Base-by-base conservation (phyloP, 225 moss, liverwort and hornwort genomes). In the Bryoerythrophyllum caledonicum region DNA sequence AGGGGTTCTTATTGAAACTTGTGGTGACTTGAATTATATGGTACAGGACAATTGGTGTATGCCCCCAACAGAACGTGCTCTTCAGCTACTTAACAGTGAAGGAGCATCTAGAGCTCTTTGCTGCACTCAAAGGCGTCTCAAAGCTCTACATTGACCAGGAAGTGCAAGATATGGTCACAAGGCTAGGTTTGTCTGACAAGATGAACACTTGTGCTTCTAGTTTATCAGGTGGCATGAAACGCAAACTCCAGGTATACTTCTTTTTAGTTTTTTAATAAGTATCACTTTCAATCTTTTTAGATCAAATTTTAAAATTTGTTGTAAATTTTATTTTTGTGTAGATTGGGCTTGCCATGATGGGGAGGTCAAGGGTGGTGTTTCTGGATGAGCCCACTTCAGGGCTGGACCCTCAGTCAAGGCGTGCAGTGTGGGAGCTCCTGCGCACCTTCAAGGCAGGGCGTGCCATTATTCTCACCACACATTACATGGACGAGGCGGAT, bases 401-500 rank as follows among this genome's bases (percentile, higher is more conserved):
- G 63, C 82, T 96, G 63, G 96, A 96, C 74, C 96, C 96, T 54
- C 94, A 96, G 81, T 92, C 96, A 11, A 90, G 96, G 74, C 85
- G 96, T 68, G 88, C 86, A 53, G 91, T 96, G 81, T 96, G 96
- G 96, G 92, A 96, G 57, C 76, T 96, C 72, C 82, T 96, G 54
- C 94, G 92, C 64, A 86, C 88, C 1, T 96, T 96, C 48, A 96
- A 91, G 82, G 74, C 78, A 46, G 94, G 94, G 60, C 96, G 96
- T 25, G 94, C 96, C 8, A 94, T 96, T 37, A 90, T 96, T 38
- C 92, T 96, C 23, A 96, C 96, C n/a, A 96, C 96, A 34, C 96
- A 96, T 83, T 92, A 94, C 77, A 96, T 96, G 96, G 96, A 96
- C 73, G 96, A 96, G 76, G 96, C 96, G 55, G 96, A 96, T 79